phyloP scores from a whole-genome alignment of 495 filamentous ascomycete species.

The Penicillium mononematosum region DNA sequence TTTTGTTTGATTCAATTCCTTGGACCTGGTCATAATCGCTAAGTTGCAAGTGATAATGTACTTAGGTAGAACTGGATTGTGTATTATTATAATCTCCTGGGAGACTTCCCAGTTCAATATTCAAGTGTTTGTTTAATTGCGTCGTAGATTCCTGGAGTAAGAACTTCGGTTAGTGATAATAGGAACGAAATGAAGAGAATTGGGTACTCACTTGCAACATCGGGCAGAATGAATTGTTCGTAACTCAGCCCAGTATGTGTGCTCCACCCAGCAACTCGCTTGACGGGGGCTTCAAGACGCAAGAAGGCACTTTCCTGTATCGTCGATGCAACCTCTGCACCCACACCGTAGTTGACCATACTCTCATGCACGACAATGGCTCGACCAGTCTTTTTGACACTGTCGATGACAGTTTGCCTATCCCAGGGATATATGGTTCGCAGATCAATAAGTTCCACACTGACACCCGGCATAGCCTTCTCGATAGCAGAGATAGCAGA shows the following conservation, averaged over 20 bases:
- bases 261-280: conserved; percentile 88
- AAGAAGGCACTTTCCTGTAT: conserved; percentile 89
- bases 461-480: conserved; percentile 69
- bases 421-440: conserved; percentile 96
- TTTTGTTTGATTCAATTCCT: background rate
- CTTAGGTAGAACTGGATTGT: background rate
- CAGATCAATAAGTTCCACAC: conserved; percentile 86
- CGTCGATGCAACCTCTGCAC: conserved; percentile 88
- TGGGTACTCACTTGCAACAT: conserved; percentile 77
- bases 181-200: background rate
- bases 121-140: conserved; percentile 58
- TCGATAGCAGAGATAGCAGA: conserved; percentile 79
- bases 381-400: conserved; percentile 85
- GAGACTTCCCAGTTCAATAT: conserved; percentile 41
- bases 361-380: conserved; percentile 94
- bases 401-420: conserved; percentile 74
- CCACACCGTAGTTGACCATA: conserved; percentile 92
- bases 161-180: conserved; percentile 5
- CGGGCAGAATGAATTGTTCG: conserved; percentile 86
- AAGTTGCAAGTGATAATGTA: background rate
- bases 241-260: conserved; percentile 79
- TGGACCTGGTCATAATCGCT: background rate
- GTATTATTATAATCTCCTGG: background rate
- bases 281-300: conserved; percentile 86
- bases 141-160: conserved; percentile 58